A percentile compares a stretch with the other conserved stretches of the same genome.
phyloP scores from a whole-genome alignment of 2,329 filamentous ascomycete species.

The Ascochyta clinopodiicola region DNA sequence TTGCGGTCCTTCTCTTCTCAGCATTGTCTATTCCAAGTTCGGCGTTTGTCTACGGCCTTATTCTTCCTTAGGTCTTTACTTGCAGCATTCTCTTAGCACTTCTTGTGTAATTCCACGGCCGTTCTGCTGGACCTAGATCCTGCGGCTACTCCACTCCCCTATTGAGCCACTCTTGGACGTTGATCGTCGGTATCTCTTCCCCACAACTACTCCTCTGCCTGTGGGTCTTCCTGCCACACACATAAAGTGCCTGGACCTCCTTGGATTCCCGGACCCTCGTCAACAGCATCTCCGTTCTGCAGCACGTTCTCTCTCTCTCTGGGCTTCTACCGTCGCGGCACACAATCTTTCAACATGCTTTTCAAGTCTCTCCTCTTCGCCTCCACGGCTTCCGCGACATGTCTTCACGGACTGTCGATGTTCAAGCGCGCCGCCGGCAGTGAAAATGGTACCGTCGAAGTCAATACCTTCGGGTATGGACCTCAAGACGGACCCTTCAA shows the following conservation, averaged over 20 bases:
- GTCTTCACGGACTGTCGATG: slow-evolving; percentile 52
- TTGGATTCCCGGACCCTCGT: neutral
- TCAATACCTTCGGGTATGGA: slow-evolving; percentile 53
- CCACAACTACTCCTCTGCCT: slow-evolving; percentile 2
- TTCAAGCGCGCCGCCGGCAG: slow-evolving; percentile 34
- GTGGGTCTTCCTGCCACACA: slow-evolving; percentile 6
- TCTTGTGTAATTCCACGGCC: slow-evolving; percentile 20
- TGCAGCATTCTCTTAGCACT: slow-evolving; percentile 11
- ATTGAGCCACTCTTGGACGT: slow-evolving; percentile 15
- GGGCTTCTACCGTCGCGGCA: neutral
- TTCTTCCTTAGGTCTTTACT: slow-evolving; percentile 5
- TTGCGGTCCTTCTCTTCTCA: slow-evolving; percentile 21
- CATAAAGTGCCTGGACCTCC: slow-evolving; percentile 7
- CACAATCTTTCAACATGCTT: slow-evolving; percentile 36
- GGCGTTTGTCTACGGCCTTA: slow-evolving; percentile 12
- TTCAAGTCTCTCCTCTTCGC: slow-evolving; percentile 40
- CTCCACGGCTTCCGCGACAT: slow-evolving; percentile 48
- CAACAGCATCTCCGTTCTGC: slow-evolving; percentile 3
- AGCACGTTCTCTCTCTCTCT: neutral
- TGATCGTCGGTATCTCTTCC: slow-evolving; percentile 20
- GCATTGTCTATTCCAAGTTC: slow-evolving; percentile 15
- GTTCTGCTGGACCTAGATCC: slow-evolving; percentile 21
- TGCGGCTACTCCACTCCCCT: slow-evolving; percentile 14
- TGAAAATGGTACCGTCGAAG: slow-evolving; percentile 24
- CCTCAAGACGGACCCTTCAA: slow-evolving; percentile 57